These are phyloP conservation scores for Fusarium brachygibbosum DNA, from an alignment of 2,329 filamentous ascomycete species.

Conservation along the genomic window DNA sequence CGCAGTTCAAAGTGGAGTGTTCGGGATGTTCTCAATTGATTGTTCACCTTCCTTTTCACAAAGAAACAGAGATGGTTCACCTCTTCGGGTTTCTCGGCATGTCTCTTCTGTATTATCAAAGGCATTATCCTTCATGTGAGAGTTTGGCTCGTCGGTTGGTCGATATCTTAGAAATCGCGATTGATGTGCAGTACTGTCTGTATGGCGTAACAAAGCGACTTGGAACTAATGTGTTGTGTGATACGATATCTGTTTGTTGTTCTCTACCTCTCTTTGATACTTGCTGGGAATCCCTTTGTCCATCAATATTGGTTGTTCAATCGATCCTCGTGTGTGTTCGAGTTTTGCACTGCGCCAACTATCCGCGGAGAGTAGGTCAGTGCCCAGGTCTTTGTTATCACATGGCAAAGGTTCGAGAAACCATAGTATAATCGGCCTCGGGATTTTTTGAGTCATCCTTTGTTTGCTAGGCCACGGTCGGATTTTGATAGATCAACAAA, in stretches of 20 bases:
- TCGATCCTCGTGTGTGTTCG: constrained; percentile 5
- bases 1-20: neutral
- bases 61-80: neutral
- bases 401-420: neutral
- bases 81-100: neutral
- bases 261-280: constrained; percentile 20
- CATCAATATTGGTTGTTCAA: constrained; percentile 6
- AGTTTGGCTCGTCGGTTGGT: neutral
- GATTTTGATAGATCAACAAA: neutral
- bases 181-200: constrained; percentile 1
- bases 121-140: neutral
- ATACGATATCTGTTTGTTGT: neutral
- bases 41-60: constrained; percentile 6
- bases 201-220: neutral
- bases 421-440: neutral
- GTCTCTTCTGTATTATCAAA: neutral
- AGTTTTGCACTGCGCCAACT: constrained; percentile 5
- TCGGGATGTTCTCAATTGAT: neutral
- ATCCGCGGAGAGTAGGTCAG: neutral
- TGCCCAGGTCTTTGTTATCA: constrained; percentile 15
- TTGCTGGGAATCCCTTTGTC: constrained; percentile 9
- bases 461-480: neutral
- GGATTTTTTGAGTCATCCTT: neutral
- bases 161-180: neutral
- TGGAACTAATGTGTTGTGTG: constrained; percentile 13